These are phyloP conservation scores for Tolypocladium ophioglossoides DNA, from an alignment of 2,329 filamentous ascomycete genomes.

Conservation along the genomic window DNA sequence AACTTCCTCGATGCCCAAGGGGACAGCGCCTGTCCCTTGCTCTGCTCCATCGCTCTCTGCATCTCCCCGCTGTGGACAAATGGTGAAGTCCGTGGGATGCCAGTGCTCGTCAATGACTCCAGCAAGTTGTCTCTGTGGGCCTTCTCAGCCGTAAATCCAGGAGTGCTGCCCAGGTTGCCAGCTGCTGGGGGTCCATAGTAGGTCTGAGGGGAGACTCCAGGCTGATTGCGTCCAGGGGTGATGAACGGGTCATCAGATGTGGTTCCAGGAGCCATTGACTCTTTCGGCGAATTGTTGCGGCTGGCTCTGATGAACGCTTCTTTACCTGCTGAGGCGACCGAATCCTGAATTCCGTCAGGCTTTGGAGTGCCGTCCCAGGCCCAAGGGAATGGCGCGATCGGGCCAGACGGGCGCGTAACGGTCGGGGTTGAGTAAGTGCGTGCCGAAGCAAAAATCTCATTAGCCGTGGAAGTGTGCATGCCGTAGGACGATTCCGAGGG, in stretches of 20 bases:
- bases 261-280: slow-evolving; percentile 4
- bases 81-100: slow-evolving; percentile 16
- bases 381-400: slow-evolving; percentile 36
- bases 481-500: slow-evolving; percentile 39
- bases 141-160: slow-evolving; percentile 11
- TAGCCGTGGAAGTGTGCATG: slow-evolving; percentile 41
- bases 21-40: slow-evolving; percentile 8
- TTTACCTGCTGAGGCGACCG: slow-evolving; percentile 8
- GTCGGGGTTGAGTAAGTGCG: slow-evolving; percentile 20
- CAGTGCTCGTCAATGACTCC: slow-evolving; percentile 20
- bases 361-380: slow-evolving; percentile 32
- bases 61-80: slow-evolving; percentile 20
- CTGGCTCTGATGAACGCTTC: slow-evolving; percentile 17
- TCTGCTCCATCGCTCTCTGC: slow-evolving; percentile 7
- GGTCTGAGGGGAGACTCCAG: slow-evolving; percentile 1
- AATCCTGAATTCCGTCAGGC: slow-evolving; percentile 14
- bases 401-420: slow-evolving; percentile 16
- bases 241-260: slow-evolving; percentile 20
- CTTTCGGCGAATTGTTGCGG: slow-evolving; percentile 12
- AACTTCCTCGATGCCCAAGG: slow-evolving; percentile 9
- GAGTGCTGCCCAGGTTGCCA: slow-evolving; percentile 1
- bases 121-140: slow-evolving; percentile 23
- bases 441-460: slow-evolving; percentile 36
- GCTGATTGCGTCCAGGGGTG: slow-evolving; percentile 12
- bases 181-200: background rate